A percentile compares a stretch with the other conserved stretches of the same genome.
phyloP scores from a whole-genome alignment of 2,329 filamentous ascomycete genomes.

The Teratosphaeriaceae sp. region DNA sequence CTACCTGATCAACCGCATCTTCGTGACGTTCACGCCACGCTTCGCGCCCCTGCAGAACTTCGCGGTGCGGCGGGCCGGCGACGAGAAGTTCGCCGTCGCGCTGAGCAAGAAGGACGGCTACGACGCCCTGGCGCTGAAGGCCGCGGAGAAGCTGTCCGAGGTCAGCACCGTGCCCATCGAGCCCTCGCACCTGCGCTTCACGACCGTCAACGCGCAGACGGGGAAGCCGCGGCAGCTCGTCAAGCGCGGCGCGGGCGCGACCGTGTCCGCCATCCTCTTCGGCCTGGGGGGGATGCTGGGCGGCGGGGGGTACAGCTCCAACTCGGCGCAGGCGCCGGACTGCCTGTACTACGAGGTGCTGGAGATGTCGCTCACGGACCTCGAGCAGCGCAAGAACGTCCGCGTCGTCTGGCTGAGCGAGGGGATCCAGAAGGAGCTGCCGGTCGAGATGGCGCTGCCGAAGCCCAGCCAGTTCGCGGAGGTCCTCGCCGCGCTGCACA shows the following conservation, averaged over 20 bases:
- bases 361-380: slow-evolving; percentile 87
- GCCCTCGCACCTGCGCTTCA: slow-evolving; percentile 84
- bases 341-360: slow-evolving; percentile 86
- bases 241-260: slow-evolving; percentile 64
- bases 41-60: slow-evolving; percentile 32
- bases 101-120: slow-evolving; percentile 87
- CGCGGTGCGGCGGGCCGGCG: slow-evolving; percentile 37
- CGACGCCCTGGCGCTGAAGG: slow-evolving; percentile 76
- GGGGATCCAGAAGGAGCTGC: slow-evolving; percentile 86
- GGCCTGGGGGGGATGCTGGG: slow-evolving; percentile 54
- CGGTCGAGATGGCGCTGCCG: slow-evolving; percentile 74
- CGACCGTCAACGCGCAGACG: slow-evolving; percentile 69
- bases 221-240: slow-evolving; percentile 73
- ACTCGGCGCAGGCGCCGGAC: slow-evolving; percentile 53
- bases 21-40: slow-evolving; percentile 68
- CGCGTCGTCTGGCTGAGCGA: slow-evolving; percentile 82
- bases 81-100: slow-evolving; percentile 65
- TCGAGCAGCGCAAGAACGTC: slow-evolving; percentile 85
- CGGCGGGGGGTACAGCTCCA: slow-evolving; percentile 63
- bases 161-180: slow-evolving; percentile 48
- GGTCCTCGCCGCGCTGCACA: slow-evolving; percentile 66
- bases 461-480: slow-evolving; percentile 79
- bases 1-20: slow-evolving; percentile 77
- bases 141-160: slow-evolving; percentile 62
- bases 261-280: slow-evolving; percentile 70